These are phyloP conservation scores for Hypoxylon rubiginosum DNA, from an alignment of 2,329 filamentous ascomycete genomes.

Conservation along the genomic window DNA sequence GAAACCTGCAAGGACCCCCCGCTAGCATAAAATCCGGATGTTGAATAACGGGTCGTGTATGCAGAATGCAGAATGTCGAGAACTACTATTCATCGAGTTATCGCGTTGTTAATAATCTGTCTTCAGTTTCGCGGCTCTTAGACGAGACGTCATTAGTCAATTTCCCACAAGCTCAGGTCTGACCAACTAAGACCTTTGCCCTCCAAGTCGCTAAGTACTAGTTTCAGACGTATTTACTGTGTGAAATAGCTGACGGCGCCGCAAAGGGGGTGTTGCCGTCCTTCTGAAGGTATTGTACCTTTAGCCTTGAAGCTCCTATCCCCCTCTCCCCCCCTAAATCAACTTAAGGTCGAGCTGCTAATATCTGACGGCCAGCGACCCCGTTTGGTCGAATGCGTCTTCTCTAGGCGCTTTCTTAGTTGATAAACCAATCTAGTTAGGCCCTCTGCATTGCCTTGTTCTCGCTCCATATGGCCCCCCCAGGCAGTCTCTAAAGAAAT, in stretches of 20 bases:
- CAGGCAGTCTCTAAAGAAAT: constrained; percentile 25
- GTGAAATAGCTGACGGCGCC: constrained; percentile 11
- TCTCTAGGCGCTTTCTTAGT: constrained; percentile 19
- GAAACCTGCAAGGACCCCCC: constrained; percentile 45
- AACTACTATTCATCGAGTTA: constrained; percentile 33
- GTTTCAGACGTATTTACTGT: constrained; percentile 19
- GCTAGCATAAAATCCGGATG: constrained; percentile 43
- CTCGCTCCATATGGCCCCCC: constrained; percentile 21
- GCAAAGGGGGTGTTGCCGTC: constrained; percentile 15
- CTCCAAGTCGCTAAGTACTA: constrained; percentile 3
- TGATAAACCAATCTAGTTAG: constrained; percentile 34
- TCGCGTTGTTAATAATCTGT: constrained; percentile 23
- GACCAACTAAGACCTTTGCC: not conserved
- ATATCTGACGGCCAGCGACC: constrained; percentile 22
- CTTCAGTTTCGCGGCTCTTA: constrained; percentile 31
- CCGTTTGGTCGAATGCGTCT: constrained; percentile 22
- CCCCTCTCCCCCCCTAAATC: constrained; percentile 8
- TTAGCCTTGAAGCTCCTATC: constrained; percentile 19
- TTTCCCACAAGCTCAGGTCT: constrained; percentile 17
- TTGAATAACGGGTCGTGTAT: constrained; percentile 40
- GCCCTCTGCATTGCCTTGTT: constrained; percentile 26
- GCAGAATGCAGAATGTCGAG: constrained; percentile 37
- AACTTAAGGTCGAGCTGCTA: constrained; percentile 27
- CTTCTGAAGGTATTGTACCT: constrained; percentile 11
- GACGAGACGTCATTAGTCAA: constrained; percentile 26